Conservation (phyloP, 345 rosid genomes). For the Gossypium anomalum region DNA sequence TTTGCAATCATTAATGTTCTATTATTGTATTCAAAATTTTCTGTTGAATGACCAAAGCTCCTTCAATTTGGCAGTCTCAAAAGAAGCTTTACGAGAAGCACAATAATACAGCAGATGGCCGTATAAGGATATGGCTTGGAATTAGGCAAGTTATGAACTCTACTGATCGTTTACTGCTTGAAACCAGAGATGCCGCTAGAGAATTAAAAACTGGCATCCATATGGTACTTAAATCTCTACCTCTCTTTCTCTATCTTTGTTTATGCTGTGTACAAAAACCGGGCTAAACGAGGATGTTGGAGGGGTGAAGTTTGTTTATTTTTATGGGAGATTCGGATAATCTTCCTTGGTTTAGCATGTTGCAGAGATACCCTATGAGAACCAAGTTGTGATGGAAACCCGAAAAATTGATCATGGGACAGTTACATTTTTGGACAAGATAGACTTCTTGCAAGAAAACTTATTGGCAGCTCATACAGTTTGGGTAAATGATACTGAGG, state of each 20-base stretch:
- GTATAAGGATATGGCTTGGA: conserved; percentile 65
- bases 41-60: conserved; percentile 8
- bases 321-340: conserved; percentile 8
- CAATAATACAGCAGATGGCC: conserved; percentile 61
- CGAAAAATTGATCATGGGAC: conserved; percentile 55
- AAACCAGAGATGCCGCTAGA: conserved; percentile 51
- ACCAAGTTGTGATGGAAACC: conserved; percentile 40
- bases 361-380: conserved; percentile 51
- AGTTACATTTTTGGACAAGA: conserved; percentile 56
- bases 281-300: background rate
- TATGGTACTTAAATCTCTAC: conserved; percentile 40
- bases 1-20: background rate
- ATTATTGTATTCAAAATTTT: background rate
- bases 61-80: conserved; percentile 42
- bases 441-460: conserved; percentile 45
- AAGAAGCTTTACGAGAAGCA: conserved; percentile 54
- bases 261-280: background rate
- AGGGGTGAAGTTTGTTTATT: background rate
- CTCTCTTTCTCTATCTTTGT: background rate
- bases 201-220: conserved; percentile 67
- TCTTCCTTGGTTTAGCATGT: conserved; percentile 36
- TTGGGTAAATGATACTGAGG: conserved; percentile 55
- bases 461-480: conserved; percentile 62
- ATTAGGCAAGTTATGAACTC: conserved; percentile 66
- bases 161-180: conserved; percentile 48